These are phyloP conservation scores for Rutidosis leptorrhynchoides DNA, from an alignment of 129 eudicot species.

Conservation along the genomic window DNA sequence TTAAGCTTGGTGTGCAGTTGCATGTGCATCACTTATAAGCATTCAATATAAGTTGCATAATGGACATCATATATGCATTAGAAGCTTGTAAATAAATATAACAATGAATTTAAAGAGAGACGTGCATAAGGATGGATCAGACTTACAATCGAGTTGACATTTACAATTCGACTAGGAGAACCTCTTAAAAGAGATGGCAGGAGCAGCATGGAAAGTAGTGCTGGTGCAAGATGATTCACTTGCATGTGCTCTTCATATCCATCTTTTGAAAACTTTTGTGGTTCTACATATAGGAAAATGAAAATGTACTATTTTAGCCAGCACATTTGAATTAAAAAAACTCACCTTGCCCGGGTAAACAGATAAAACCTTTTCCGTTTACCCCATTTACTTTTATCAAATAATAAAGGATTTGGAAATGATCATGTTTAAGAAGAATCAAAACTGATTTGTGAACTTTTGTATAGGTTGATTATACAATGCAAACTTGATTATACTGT, in stretches of 20 bases:
- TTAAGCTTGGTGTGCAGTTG: not conserved
- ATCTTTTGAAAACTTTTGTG: slow-evolving; percentile 80
- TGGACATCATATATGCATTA: not conserved
- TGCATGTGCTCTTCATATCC: slow-evolving; percentile 96
- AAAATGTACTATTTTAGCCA: slow-evolving; percentile 15
- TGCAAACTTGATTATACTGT: not conserved
- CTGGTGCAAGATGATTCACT: slow-evolving; percentile 98
- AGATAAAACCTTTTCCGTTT: too few species aligned
- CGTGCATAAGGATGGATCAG: slow-evolving; percentile 1
- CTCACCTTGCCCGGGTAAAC: too few species aligned
- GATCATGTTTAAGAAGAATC: not conserved
- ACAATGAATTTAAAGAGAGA: slow-evolving; percentile 2
- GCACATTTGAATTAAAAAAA: slow-evolving; percentile 8
- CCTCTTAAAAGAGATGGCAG: slow-evolving; percentile 92
- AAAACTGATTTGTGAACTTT: slow-evolving; percentile 6
- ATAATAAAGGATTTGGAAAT: too few species aligned
- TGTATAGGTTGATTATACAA: not conserved
- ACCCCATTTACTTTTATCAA: too few species aligned
- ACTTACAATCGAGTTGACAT: slow-evolving; percentile 90
- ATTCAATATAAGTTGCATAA: slow-evolving; percentile 3
- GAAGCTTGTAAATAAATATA: not conserved
- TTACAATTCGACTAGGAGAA: slow-evolving; percentile 93
- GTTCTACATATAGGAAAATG: slow-evolving; percentile 47
- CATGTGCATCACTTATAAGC: not conserved
- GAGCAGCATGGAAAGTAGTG: slow-evolving; percentile 77